phyloP scores from a whole-genome alignment of 1,284 basidiomycete genomes.

The Fomitiporia mediterranea region DNA sequence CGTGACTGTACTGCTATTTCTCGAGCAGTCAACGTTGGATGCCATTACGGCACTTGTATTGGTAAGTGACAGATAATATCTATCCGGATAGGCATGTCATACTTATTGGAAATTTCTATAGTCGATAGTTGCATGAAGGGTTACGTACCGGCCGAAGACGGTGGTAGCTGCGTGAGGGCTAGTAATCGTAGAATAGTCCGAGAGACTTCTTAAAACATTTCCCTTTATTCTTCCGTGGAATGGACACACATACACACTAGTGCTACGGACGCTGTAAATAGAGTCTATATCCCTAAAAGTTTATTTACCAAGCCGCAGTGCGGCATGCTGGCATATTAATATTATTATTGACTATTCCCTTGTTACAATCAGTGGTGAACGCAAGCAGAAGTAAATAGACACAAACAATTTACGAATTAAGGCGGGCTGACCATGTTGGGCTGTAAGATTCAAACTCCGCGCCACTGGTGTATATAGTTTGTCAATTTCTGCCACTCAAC shows the following conservation, averaged over 20 bases:
- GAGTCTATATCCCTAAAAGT: too few relatives aligned
- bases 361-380: neutral
- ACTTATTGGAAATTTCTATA: neutral
- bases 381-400: neutral
- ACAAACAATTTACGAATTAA: constrained; percentile 1
- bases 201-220: neutral
- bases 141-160: neutral
- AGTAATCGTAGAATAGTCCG: neutral
- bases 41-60: constrained; percentile 31
- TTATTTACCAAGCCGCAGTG: too few relatives aligned
- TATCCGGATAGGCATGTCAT: neutral
- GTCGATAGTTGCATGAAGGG: constrained; percentile 1
- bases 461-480: constrained; percentile 3
- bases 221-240: neutral
- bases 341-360: neutral
- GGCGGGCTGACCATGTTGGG: neutral
- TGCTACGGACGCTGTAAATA: neutral
- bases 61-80: constrained; percentile 22
- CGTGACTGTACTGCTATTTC: constrained; percentile 38
- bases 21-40: constrained; percentile 34
- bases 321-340: too few relatives aligned
- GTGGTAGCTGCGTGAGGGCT: neutral
- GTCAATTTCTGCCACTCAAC: constrained; percentile 9
- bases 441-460: constrained; percentile 16
- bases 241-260: too few relatives aligned